phyloP scores from a whole-genome alignment of 2,329 filamentous ascomycete genomes.

The Colletotrichum paranaense region DNA sequence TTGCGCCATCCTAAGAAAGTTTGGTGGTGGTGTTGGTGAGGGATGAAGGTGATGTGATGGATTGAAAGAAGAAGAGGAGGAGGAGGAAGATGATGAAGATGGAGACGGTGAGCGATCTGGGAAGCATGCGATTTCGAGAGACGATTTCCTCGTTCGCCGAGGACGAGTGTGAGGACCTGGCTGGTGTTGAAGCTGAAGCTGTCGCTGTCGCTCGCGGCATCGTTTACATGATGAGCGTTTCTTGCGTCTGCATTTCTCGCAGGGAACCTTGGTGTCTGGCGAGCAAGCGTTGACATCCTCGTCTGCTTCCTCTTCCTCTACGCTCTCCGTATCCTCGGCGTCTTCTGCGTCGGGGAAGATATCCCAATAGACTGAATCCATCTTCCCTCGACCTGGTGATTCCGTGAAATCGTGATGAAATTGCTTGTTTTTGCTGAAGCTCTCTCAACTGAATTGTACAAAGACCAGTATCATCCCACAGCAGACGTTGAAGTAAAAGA shows the following conservation, averaged over 20 bases:
- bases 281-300: not conserved
- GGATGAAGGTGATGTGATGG: not conserved
- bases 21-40: too few relatives aligned
- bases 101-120: not conserved
- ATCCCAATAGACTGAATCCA: constrained; percentile 19
- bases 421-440: too few relatives aligned
- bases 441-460: too few relatives aligned
- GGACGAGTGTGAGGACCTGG: not conserved
- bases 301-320: not conserved
- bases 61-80: not conserved
- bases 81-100: not conserved
- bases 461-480: too few relatives aligned
- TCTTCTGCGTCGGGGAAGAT: not conserved
- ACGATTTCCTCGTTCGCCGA: not conserved
- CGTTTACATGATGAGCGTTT: not conserved
- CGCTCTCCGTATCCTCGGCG: not conserved
- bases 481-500: not conserved
- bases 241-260: not conserved
- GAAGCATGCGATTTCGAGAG: not conserved
- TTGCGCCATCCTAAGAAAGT: not conserved
- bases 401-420: not conserved
- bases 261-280: not conserved
- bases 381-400: not conserved
- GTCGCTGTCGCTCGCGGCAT: not conserved
- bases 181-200: not conserved